A percentile compares a stretch with the other conserved stretches of the same genome.
These are phyloP conservation scores for Talaromyces sp. DNA, from an alignment of 2,329 filamentous ascomycete species.

Conservation along the genomic window DNA sequence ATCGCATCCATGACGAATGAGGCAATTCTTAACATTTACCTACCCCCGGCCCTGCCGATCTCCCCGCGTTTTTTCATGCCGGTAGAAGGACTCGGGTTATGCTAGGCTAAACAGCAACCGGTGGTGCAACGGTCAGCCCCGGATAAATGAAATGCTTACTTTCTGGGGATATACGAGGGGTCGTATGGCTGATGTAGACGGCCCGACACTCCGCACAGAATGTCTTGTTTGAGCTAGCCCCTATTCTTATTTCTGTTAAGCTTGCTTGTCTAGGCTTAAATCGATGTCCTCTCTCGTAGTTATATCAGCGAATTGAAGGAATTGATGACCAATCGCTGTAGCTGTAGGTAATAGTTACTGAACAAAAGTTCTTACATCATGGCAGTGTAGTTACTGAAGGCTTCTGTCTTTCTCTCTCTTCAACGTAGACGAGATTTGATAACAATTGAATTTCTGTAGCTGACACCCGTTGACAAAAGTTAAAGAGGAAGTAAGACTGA, in stretches of 20 bases:
- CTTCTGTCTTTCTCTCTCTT: neutral
- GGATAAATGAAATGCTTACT: constrained; percentile 5
- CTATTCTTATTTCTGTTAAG: neutral
- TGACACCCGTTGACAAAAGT: neutral
- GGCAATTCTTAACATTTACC: neutral
- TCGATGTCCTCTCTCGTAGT: neutral
- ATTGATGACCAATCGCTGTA: too few relatives aligned
- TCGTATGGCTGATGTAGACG: neutral
- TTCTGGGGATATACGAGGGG: neutral
- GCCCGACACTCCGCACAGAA: constrained; percentile 8
- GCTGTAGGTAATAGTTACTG: neutral
- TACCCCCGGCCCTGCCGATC: neutral
- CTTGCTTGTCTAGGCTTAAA: neutral
- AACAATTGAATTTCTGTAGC: neutral
- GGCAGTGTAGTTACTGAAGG: neutral
- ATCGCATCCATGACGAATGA: neutral
- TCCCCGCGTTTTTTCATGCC: constrained; percentile 10
- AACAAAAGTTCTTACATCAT: neutral
- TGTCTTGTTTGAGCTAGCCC: neutral
- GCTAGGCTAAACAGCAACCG: constrained; percentile 9
- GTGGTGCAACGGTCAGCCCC: neutral
- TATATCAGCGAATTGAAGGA: neutral
- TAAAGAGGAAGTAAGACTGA: neutral
- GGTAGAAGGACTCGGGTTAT: neutral
- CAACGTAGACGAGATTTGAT: neutral